Evolutionary conservation across 192 early-diverging fungal genomes (phyloP).

Genomic region (Podila minutissima): DNA sequence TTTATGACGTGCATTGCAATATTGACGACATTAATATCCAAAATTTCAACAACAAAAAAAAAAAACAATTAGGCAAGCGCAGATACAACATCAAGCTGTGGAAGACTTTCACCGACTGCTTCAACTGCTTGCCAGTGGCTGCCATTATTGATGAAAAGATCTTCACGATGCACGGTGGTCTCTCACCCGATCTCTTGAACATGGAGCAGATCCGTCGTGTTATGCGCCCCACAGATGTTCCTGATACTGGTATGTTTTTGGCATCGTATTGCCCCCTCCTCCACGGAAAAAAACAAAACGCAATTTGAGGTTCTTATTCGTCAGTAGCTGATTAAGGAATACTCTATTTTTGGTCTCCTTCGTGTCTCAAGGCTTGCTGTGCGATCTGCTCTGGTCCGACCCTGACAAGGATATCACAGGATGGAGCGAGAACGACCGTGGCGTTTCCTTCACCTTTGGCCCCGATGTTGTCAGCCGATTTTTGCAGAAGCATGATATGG

Average conservation of each 20-base stretch:
- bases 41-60: too few relatives aligned
- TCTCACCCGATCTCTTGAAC: slow-evolving; percentile 94
- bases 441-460: slow-evolving; percentile 96
- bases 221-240: slow-evolving; percentile 98
- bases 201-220: slow-evolving; percentile 98
- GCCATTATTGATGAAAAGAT: slow-evolving; percentile 99
- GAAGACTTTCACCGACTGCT: slow-evolving; percentile 99
- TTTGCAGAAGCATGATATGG: slow-evolving; percentile 96
- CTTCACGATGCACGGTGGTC: slow-evolving; percentile 97
- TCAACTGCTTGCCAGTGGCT: slow-evolving; percentile 97
- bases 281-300: background rate
- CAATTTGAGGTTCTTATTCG: background rate
- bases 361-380: slow-evolving; percentile 69
- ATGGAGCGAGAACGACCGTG: slow-evolving; percentile 97
- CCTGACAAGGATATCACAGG: slow-evolving; percentile 96
- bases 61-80: slow-evolving; percentile 77
- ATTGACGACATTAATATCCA: background rate
- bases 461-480: slow-evolving; percentile 92
- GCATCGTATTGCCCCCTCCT: background rate
- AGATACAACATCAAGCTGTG: slow-evolving; percentile 98
- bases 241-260: slow-evolving; percentile 77
- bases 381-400: slow-evolving; percentile 97
- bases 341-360: background rate
- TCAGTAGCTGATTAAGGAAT: background rate
- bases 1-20: background rate